Conservation (phyloP, 768 basidiomycete species). For the Suillus subalutaceus region DNA sequence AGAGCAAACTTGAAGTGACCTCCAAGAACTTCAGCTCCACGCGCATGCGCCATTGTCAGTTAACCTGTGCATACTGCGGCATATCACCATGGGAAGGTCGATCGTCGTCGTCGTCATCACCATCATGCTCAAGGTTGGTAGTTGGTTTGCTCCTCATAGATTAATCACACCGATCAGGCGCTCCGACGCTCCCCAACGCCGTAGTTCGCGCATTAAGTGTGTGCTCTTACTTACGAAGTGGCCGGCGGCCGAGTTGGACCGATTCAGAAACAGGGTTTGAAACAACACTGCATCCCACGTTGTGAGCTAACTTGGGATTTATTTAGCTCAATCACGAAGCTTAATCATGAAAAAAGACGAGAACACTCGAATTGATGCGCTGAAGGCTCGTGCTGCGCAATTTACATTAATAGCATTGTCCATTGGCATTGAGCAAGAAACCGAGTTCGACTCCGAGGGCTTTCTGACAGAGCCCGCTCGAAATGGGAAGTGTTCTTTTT, state of each 20-base stretch:
- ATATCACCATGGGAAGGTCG: conserved; percentile 1
- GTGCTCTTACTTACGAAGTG: neutral
- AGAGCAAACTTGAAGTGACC: neutral
- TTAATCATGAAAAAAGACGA: neutral
- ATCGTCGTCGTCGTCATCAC: neutral
- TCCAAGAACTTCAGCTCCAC: neutral
- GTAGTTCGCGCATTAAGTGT: neutral
- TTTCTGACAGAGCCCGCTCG: neutral
- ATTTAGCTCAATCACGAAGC: neutral
- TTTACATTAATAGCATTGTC: neutral
- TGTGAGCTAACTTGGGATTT: neutral
- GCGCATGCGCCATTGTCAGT: neutral
- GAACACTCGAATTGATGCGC: neutral
- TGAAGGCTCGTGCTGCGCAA: neutral
- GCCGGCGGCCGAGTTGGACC: neutral
- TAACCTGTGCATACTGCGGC: neutral
- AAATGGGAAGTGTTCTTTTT: neutral
- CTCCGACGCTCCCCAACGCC: neutral
- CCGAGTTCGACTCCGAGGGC: neutral
- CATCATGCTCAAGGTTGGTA: neutral
- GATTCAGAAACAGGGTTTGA: neutral
- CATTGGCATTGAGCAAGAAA: neutral
- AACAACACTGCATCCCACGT: neutral
- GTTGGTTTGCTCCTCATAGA: neutral
- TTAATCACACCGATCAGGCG: neutral